Conservation (phyloP, 2,329 filamentous ascomycete species). For the Trichoderma oligosporum region DNA sequence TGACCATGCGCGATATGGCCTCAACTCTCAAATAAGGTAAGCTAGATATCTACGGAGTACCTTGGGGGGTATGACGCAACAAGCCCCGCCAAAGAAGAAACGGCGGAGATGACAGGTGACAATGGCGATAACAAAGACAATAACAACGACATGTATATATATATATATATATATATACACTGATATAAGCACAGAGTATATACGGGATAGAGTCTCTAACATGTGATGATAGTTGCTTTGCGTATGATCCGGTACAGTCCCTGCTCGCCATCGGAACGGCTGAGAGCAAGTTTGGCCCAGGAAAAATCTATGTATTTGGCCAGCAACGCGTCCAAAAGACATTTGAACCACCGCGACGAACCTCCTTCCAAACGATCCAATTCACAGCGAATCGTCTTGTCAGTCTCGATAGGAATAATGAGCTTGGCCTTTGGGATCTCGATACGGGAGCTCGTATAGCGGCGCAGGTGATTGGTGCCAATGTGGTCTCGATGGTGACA, state of each 20-base stretch:
- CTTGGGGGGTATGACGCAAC: slow-evolving; percentile 14
- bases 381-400: slow-evolving; percentile 85
- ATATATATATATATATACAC: too few species aligned
- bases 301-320: slow-evolving; percentile 86
- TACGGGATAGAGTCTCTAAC: background rate
- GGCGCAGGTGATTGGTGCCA: slow-evolving; percentile 71
- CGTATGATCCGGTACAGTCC: slow-evolving; percentile 91
- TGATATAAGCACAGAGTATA: too few species aligned
- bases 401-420: slow-evolving; percentile 80
- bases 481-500: slow-evolving; percentile 68
- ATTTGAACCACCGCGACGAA: slow-evolving; percentile 65
- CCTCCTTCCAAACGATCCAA: slow-evolving; percentile 72
- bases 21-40: slow-evolving; percentile 70
- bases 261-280: slow-evolving; percentile 88
- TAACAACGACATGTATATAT: too few species aligned
- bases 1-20: slow-evolving; percentile 77
- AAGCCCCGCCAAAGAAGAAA: slow-evolving; percentile 22
- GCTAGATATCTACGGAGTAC: background rate
- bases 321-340: slow-evolving; percentile 74
- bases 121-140: background rate
- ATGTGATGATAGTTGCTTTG: slow-evolving; percentile 58
- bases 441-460: slow-evolving; percentile 63
- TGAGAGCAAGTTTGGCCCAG: slow-evolving; percentile 78
- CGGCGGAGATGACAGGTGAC: background rate
- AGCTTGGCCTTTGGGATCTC: slow-evolving; percentile 79